phyloP scores from a whole-genome alignment of 2,329 filamentous ascomycete genomes.

The Diaporthe australafricana region DNA sequence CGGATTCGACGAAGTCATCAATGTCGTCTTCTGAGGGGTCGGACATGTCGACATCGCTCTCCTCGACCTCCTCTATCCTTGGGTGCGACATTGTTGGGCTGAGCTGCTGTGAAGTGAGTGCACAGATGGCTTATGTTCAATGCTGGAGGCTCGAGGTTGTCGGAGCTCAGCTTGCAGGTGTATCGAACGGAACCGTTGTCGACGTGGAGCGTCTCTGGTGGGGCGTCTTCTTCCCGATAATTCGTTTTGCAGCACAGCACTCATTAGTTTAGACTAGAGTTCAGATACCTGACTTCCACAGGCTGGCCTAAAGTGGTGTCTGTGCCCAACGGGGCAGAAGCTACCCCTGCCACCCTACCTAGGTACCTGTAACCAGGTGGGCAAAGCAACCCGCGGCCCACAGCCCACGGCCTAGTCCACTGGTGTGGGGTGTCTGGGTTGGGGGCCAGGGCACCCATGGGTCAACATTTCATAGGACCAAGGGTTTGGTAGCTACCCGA shows the following conservation, averaged over 20 bases:
- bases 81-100: slow-evolving; percentile 79
- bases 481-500: too few relatives aligned
- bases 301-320: too few relatives aligned
- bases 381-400: not conserved
- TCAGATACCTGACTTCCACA: too few relatives aligned
- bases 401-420: not conserved
- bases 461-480: not conserved
- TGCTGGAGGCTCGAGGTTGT: not conserved
- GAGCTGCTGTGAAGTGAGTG: not conserved
- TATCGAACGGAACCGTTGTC: not conserved
- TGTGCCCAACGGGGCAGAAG: not conserved
- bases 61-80: slow-evolving; percentile 91
- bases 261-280: too few relatives aligned
- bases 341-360: slow-evolving; percentile 15
- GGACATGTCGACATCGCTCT: slow-evolving; percentile 78
- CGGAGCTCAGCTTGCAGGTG: not conserved
- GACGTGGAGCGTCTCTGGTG: slow-evolving; percentile 33
- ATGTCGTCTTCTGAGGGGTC: slow-evolving; percentile 92
- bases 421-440: not conserved
- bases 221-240: slow-evolving; percentile 18
- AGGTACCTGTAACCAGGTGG: not conserved
- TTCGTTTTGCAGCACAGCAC: not conserved
- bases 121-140: too few relatives aligned
- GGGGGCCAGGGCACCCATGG: not conserved
- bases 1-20: slow-evolving; percentile 68